phyloP scores from a whole-genome alignment of 2,329 filamentous ascomycete species.

The Hymenoscyphus repandus region DNA sequence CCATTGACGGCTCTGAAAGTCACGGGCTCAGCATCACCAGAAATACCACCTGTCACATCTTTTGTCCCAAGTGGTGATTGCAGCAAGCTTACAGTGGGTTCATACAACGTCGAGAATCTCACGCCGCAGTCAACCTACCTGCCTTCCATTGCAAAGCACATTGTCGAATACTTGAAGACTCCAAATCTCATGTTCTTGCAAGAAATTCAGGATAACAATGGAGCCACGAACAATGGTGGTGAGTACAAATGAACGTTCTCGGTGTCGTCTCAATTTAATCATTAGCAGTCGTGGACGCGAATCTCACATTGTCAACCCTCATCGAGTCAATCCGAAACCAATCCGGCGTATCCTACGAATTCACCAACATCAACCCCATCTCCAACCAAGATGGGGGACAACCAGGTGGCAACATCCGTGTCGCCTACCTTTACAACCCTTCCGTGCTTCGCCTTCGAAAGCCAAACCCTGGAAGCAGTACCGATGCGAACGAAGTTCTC shows the following conservation, averaged over 20 bases:
- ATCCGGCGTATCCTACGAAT: constrained; percentile 51
- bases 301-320: constrained; percentile 54
- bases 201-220: constrained; percentile 65
- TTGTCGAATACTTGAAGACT: constrained; percentile 56
- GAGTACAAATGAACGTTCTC: not conserved
- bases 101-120: constrained; percentile 69
- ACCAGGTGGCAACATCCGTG: constrained; percentile 67
- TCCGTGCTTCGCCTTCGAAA: constrained; percentile 53
- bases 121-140: constrained; percentile 50
- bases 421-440: constrained; percentile 64
- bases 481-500: constrained; percentile 53
- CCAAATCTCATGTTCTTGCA: constrained; percentile 65
- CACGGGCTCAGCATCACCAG: constrained; percentile 38
- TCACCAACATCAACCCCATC: constrained; percentile 52
- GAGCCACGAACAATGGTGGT: constrained; percentile 54
- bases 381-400: constrained; percentile 60
- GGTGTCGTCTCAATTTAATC: not conserved
- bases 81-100: constrained; percentile 55
- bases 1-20: constrained; percentile 54
- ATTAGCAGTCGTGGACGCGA: constrained; percentile 41
- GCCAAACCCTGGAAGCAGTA: constrained; percentile 49
- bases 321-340: constrained; percentile 45
- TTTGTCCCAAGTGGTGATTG: constrained; percentile 53
- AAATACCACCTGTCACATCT: constrained; percentile 44
- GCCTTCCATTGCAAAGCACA: constrained; percentile 55